phyloP scores from a whole-genome alignment of 2,329 filamentous ascomycete species.

The Botryotinia calthae region DNA sequence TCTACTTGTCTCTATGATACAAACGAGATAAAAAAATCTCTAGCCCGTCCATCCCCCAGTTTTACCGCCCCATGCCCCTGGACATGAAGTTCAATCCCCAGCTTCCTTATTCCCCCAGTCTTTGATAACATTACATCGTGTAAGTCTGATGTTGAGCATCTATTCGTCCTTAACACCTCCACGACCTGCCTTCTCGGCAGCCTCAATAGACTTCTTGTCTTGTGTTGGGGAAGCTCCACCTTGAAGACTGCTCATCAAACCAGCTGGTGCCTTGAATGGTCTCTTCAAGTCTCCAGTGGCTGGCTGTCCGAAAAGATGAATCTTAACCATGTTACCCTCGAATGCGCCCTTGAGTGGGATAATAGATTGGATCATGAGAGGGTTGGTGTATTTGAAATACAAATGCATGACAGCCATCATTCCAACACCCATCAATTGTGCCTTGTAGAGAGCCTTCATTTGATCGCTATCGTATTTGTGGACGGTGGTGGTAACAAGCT shows the following conservation, averaged over 20 bases:
- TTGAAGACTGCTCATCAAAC: constrained; percentile 78
- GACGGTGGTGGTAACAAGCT: constrained; percentile 93
- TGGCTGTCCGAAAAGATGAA: constrained; percentile 84
- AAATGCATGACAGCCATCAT: constrained; percentile 99
- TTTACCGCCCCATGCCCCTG: background rate
- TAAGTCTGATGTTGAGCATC: constrained; percentile 14
- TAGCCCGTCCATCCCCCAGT: constrained; percentile 7
- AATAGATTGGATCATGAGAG: constrained; percentile 96
- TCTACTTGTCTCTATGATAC: constrained; percentile 19
- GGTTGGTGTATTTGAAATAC: constrained; percentile 99
- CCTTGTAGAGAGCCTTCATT: constrained; percentile 80
- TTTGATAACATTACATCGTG: constrained; percentile 7
- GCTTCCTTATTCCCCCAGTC: background rate
- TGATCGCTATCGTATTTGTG: constrained; percentile 91
- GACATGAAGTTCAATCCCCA: background rate
- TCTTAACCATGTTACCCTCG: constrained; percentile 94
- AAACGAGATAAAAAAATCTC: constrained; percentile 10
- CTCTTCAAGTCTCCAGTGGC: constrained; percentile 89
- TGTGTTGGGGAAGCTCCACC: constrained; percentile 70
- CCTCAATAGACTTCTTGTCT: constrained; percentile 85
- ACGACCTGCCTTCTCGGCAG: constrained; percentile 70
- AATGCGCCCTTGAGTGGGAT: constrained; percentile 94
- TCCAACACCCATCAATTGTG: constrained; percentile 89
- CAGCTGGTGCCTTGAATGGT: constrained; percentile 84
- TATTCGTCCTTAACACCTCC: constrained; percentile 72